These are phyloP conservation scores for Aspergillus jensenii DNA, from an alignment of 2,329 filamentous ascomycete genomes.

Conservation along the genomic window DNA sequence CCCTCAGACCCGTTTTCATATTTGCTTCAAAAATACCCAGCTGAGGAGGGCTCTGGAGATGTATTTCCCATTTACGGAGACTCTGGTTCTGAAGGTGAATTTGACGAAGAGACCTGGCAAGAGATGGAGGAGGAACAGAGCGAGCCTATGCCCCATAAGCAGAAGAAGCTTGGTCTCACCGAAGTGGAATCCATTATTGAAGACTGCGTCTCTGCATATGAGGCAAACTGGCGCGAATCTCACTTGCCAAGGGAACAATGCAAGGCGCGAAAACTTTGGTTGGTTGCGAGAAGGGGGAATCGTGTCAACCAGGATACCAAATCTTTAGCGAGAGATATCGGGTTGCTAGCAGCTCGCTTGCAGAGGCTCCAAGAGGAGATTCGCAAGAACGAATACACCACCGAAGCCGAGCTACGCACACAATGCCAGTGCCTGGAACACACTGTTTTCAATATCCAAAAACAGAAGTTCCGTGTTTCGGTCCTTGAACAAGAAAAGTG, in stretches of 20 bases:
- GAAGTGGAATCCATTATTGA: constrained; percentile 57
- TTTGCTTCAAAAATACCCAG: constrained; percentile 46
- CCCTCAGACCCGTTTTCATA: constrained; percentile 28
- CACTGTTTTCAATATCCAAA: constrained; percentile 60
- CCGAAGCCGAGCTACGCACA: constrained; percentile 52
- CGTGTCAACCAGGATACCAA: constrained; percentile 46
- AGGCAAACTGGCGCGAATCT: constrained; percentile 57
- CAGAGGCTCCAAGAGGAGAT: constrained; percentile 57
- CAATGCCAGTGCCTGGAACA: constrained; percentile 63
- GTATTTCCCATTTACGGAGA: constrained; percentile 56
- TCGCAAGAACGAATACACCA: constrained; percentile 51
- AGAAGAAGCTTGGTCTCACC: constrained; percentile 41
- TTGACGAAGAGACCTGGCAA: constrained; percentile 59
- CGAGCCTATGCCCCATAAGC: constrained; percentile 19
- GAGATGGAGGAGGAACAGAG: constrained; percentile 60
- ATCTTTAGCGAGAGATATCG: constrained; percentile 44
- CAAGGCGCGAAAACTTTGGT: constrained; percentile 65
- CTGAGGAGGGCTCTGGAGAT: constrained; percentile 41
- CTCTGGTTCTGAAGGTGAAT: constrained; percentile 53
- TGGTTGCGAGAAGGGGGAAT: constrained; percentile 47
- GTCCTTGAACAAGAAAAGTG: constrained; percentile 38
- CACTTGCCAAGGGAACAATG: constrained; percentile 57
- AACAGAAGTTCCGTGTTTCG: constrained; percentile 45
- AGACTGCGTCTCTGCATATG: constrained; percentile 52
- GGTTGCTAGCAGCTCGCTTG: constrained; percentile 53